Conservation (phyloP, 352 stramenopile genomes). For the Phytophthora kernoviae region DNA sequence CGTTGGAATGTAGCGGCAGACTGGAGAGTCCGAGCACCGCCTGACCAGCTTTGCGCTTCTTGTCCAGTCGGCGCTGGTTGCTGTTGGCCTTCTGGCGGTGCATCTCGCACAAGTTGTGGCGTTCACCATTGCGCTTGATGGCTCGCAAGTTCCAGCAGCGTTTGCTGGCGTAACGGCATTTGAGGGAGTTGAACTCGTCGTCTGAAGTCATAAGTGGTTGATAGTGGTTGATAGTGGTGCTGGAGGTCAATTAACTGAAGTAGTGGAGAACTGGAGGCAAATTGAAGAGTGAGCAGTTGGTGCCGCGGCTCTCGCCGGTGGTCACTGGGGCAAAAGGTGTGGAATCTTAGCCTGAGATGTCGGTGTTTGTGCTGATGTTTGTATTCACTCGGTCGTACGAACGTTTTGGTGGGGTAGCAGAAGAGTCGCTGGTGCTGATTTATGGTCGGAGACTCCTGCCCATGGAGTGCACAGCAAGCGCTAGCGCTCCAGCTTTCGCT, state of each 20-base stretch:
- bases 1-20: constrained; percentile 25
- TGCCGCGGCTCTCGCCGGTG: background rate
- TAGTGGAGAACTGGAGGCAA: constrained; percentile 22
- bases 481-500: background rate
- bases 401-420: constrained; percentile 25
- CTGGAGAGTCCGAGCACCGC: constrained; percentile 31
- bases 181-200: constrained; percentile 47
- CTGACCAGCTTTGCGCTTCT: constrained; percentile 67
- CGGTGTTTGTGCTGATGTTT: constrained; percentile 13
- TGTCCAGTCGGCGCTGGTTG: constrained; percentile 82
- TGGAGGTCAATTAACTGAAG: background rate
- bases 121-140: constrained; percentile 82
- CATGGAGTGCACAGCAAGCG: constrained; percentile 7
- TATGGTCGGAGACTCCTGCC: constrained; percentile 28
- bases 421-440: constrained; percentile 39
- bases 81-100: constrained; percentile 84
- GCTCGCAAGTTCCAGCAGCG: constrained; percentile 81
- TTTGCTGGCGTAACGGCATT: constrained; percentile 85
- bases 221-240: background rate
- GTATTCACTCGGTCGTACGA: background rate
- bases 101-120: constrained; percentile 87
- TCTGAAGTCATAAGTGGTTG: constrained; percentile 24
- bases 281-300: constrained; percentile 32
- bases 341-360: constrained; percentile 6
- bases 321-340: background rate